A percentile compares a stretch with the other conserved stretches of the same genome.
Evolutionary conservation across 2,329 filamentous ascomycete genomes (phyloP).

Genomic region (Colletotrichum sidae): DNA sequence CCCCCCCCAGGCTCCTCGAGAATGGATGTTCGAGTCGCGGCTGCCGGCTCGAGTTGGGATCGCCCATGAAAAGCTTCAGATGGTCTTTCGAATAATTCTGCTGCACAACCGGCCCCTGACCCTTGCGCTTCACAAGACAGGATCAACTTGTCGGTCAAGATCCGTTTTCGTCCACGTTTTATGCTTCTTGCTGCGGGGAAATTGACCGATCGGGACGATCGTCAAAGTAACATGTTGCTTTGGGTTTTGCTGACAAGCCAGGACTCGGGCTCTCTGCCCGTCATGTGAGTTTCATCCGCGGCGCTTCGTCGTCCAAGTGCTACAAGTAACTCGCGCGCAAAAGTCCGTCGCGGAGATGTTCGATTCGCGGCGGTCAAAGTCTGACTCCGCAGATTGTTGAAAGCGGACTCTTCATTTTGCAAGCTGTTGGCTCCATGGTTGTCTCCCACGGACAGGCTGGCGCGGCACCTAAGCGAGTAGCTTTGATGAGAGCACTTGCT

Average conservation of each 20-base stretch:
- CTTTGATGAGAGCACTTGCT: too few species aligned
- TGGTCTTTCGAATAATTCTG: constrained; percentile 9
- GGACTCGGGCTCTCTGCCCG: constrained; percentile 1
- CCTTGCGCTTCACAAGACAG: constrained; percentile 29
- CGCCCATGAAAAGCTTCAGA: constrained; percentile 19
- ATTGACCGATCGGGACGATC: constrained; percentile 22
- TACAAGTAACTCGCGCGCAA: neutral
- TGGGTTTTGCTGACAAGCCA: constrained; percentile 4
- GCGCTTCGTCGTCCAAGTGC: constrained; percentile 4
- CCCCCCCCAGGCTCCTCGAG: too few species aligned
- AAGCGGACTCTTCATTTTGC: too few species aligned
- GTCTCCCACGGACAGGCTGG: too few species aligned
- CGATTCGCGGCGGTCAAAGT: too few species aligned
- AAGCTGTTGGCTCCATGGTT: too few species aligned
- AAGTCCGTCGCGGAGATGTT: too few species aligned
- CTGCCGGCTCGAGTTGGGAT: constrained; percentile 12
- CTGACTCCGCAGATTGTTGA: too few species aligned
- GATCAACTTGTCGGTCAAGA: constrained; percentile 24
- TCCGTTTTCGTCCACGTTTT: constrained; percentile 29
- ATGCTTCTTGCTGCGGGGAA: constrained; percentile 18
- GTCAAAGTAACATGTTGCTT: constrained; percentile 14
- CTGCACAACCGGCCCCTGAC: constrained; percentile 23
- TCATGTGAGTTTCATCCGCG: constrained; percentile 25
- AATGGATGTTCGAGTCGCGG: constrained; percentile 16
- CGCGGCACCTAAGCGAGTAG: too few species aligned